A percentile compares a stretch with the other conserved stretches of the same genome.
phyloP scores from a whole-genome alignment of 139 green algal genomes.

The Tetradesmus lagerheimii region DNA sequence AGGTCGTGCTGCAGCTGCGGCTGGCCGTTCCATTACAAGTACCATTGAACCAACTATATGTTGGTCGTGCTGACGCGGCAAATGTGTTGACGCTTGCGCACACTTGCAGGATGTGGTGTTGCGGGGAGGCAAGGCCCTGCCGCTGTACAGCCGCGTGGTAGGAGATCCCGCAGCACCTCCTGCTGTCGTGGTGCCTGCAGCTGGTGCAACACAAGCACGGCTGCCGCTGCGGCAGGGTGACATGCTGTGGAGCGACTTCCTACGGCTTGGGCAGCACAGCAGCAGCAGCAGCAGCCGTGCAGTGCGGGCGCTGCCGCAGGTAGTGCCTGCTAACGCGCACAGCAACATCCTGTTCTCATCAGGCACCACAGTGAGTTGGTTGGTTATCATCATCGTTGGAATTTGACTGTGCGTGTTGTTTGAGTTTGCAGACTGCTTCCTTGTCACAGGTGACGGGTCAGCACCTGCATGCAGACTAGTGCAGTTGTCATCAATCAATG shows the following conservation, averaged over 20 bases:
- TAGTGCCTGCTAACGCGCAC: constrained; percentile 55
- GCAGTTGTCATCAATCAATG: too few species aligned
- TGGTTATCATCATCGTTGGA: too few species aligned
- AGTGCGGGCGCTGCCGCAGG: constrained; percentile 47
- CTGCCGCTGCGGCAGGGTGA: constrained; percentile 37
- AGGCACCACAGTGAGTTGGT: constrained; percentile 85
- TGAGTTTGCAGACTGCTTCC: too few species aligned
- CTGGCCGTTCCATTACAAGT: too few species aligned
- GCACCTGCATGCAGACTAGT: too few species aligned
- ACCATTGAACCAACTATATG: too few species aligned
- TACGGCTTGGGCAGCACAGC: constrained; percentile 26
- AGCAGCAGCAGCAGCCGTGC: background rate
- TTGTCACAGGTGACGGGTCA: too few species aligned
- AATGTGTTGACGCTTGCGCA: too few species aligned
- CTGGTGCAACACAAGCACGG: background rate
- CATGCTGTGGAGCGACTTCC: constrained; percentile 64
- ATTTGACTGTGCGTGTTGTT: too few species aligned
- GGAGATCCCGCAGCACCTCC: constrained; percentile 43
- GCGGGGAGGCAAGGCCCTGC: constrained; percentile 78
- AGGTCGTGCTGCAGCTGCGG: too few species aligned
- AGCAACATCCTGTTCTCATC: constrained; percentile 94
- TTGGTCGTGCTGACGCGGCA: too few species aligned
- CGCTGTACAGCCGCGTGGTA: constrained; percentile 80
- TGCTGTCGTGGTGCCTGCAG: constrained; percentile 28
- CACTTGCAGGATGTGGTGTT: constrained; percentile 82